Percentiles rank a stretch among this genome's conserved stretches.
phyloP scores from a whole-genome alignment of 306 rosid genomes.

The Quercus ilex region DNA sequence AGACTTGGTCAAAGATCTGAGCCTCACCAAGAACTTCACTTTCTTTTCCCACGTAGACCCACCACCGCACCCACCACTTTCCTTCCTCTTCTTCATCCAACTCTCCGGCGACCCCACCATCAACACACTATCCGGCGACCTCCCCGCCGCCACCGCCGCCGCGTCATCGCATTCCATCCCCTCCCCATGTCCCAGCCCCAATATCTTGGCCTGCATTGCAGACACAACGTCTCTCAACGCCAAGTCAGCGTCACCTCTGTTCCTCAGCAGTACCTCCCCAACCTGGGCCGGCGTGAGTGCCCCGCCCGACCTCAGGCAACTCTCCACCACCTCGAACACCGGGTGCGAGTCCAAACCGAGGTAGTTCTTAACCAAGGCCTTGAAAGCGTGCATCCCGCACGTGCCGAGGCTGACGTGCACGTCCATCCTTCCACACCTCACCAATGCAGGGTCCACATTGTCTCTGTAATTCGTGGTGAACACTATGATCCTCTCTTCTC shows the following conservation, averaged over 20 bases:
- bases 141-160: not conserved
- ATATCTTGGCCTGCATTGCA: conserved; percentile 56
- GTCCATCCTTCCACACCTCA: conserved; percentile 88
- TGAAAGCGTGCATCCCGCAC: conserved; percentile 72
- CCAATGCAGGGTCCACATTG: conserved; percentile 74
- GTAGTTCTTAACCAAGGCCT: conserved; percentile 55
- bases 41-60: conserved; percentile 44
- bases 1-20: conserved; percentile 81
- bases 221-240: conserved; percentile 68
- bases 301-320: conserved; percentile 59
- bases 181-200: conserved; percentile 13
- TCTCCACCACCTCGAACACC: conserved; percentile 58
- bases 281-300: conserved; percentile 82
- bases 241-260: conserved; percentile 47
- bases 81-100: conserved; percentile 67
- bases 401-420: conserved; percentile 75
- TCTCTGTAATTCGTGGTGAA: conserved; percentile 75
- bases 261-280: conserved; percentile 73
- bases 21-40: conserved; percentile 69
- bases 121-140: conserved; percentile 82
- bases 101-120: conserved; percentile 74
- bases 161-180: conserved; percentile 34
- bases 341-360: conserved; percentile 51
- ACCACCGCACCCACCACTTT: not conserved
- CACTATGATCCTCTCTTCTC: conserved; percentile 76